Evolutionary conservation across 495 filamentous ascomycete species (phyloP).

Genomic region (Penicillium desertorum): DNA sequence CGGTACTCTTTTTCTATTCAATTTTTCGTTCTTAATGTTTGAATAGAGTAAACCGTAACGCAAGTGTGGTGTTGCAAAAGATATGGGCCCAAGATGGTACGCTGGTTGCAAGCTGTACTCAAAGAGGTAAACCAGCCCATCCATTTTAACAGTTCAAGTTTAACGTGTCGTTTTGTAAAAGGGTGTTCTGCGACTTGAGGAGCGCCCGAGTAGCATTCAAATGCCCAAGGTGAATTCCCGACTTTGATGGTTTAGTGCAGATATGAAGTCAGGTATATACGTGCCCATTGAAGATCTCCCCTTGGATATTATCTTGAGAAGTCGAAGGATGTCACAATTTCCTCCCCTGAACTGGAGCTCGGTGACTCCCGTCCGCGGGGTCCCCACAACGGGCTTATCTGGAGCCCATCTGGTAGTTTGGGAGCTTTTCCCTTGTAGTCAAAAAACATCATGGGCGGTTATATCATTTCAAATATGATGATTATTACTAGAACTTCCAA

Average conservation of each 20-base stretch:
- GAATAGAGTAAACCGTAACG: no score
- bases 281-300: neutral
- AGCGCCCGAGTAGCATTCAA: neutral
- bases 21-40: no score
- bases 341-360: neutral
- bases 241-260: neutral
- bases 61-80: no score
- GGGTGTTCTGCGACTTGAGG: neutral
- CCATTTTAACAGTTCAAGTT: neutral
- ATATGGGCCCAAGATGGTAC: constrained; percentile 51
- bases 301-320: neutral
- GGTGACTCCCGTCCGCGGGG: neutral
- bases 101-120: constrained; percentile 77
- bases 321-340: neutral
- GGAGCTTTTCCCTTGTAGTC: neutral
- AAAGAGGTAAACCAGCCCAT: constrained; percentile 59
- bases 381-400: neutral
- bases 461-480: neutral
- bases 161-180: neutral
- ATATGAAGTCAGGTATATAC: neutral
- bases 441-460: neutral
- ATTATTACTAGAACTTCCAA: neutral
- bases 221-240: neutral
- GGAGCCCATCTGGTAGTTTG: neutral
- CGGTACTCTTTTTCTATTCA: no score